Percentiles rank a stretch among this genome's conserved stretches.
phyloP scores from a whole-genome alignment of 2,329 filamentous ascomycete species.

The Juglanconis oblonga region DNA sequence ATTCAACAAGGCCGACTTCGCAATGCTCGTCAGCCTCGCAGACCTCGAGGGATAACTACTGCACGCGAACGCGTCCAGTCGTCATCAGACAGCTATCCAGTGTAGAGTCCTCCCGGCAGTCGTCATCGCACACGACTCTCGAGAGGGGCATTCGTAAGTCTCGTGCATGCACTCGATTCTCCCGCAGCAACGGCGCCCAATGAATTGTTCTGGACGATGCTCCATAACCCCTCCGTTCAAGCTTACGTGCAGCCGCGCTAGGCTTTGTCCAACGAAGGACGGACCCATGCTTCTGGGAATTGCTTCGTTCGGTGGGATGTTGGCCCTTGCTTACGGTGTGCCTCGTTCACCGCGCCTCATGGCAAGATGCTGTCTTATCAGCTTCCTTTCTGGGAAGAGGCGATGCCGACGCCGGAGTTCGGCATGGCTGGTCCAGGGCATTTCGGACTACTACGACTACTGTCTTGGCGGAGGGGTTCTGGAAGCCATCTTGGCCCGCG shows the following conservation, averaged over 20 bases:
- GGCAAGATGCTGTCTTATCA: not conserved
- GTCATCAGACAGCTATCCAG: not conserved
- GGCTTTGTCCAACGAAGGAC: not conserved
- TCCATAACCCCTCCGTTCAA: slow-evolving; percentile 3
- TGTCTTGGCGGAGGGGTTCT: not conserved
- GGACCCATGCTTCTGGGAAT: not conserved
- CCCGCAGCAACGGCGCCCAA: not conserved
- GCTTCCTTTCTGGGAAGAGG: slow-evolving; percentile 7
- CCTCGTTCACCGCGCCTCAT: not conserved
- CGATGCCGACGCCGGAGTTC: slow-evolving; percentile 8
- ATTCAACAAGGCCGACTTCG: too few species aligned
- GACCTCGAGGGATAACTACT: not conserved
- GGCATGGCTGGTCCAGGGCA: not conserved
- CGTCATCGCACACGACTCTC: slow-evolving; percentile 10
- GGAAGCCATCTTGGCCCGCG: not conserved
- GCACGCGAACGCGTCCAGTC: not conserved
- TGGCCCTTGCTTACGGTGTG: slow-evolving; percentile 15
- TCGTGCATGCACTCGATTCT: not conserved
- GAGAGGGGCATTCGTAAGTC: slow-evolving; percentile 12
- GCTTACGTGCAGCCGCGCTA: slow-evolving; percentile 18
- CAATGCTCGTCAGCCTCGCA: too few species aligned
- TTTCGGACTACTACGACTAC: too few species aligned
- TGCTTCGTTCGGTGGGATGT: slow-evolving; percentile 12
- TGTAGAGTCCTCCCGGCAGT: not conserved
- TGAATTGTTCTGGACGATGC: not conserved